Evolutionary conservation across 78 protist genomes (phyloP).

Genomic region (Ministeria vibrans): DNA sequence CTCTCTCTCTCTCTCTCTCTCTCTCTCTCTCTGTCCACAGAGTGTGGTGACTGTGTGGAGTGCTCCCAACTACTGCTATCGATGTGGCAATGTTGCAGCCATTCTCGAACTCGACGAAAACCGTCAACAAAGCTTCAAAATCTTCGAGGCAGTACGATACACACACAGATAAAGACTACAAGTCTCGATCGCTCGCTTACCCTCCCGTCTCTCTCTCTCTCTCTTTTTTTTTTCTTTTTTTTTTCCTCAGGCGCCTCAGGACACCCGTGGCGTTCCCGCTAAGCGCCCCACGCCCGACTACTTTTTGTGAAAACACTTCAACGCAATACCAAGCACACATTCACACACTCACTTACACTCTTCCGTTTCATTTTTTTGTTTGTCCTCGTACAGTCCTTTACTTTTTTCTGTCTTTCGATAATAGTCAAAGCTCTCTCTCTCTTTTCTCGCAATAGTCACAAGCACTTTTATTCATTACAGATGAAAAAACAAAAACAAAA

Average conservation of each 20-base stretch:
- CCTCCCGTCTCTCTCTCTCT: neutral
- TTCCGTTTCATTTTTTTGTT: no score
- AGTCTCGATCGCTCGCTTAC: neutral
- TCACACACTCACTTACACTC: slow-evolving; percentile 8
- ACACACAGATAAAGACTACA: slow-evolving; percentile 19
- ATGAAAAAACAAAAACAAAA: no score
- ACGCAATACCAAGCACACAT: neutral
- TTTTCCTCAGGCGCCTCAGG: slow-evolving; percentile 34
- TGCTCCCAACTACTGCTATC: slow-evolving; percentile 98
- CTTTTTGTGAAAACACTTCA: slow-evolving; percentile 79
- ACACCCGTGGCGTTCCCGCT: slow-evolving; percentile 77
- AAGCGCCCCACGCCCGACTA: slow-evolving; percentile 87
- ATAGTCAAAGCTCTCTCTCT: neutral
- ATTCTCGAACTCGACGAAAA: slow-evolving; percentile 89
- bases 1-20: no score
- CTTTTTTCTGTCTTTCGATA: no score
- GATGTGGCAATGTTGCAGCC: slow-evolving; percentile 96
- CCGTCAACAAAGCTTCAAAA: slow-evolving; percentile 60
- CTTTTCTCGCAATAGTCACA: neutral
- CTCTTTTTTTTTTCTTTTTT: neutral
- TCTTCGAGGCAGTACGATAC: slow-evolving; percentile 94
- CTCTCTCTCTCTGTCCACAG: no score
- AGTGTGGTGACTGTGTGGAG: slow-evolving; percentile 97
- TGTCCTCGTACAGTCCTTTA: no score
- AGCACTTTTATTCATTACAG: no score